A percentile compares a stretch with the other conserved stretches of the same genome.
Conservation (phyloP, 257 asterid genomes). For the Solanum chiquidenum region DNA sequence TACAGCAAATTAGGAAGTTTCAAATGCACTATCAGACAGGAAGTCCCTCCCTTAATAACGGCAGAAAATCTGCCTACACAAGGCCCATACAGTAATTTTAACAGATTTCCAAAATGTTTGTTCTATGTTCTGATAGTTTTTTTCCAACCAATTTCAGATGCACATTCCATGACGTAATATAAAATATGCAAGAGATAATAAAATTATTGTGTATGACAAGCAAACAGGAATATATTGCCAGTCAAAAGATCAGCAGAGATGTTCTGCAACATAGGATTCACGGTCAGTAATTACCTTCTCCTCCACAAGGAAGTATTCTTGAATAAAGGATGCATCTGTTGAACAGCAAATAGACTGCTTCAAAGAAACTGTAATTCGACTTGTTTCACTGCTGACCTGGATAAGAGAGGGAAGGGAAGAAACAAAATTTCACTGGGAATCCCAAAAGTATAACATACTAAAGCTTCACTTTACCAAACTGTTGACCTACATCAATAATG, state of each 20-base stretch:
- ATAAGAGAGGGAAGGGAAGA: constrained; percentile 3
- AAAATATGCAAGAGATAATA: not conserved
- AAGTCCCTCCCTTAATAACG: not conserved
- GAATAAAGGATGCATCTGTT: constrained; percentile 75
- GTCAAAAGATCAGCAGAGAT: not conserved
- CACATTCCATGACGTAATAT: not conserved
- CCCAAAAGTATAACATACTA: not conserved
- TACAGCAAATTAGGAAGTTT: not conserved
- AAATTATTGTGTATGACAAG: not conserved
- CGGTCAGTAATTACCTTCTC: constrained; percentile 51
- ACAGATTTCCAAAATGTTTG: not conserved
- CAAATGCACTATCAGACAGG: not conserved
- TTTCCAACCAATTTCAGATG: not conserved
- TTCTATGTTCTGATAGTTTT: not conserved
- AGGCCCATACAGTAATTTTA: not conserved
- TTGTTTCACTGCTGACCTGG: constrained; percentile 65
- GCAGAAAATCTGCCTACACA: not conserved
- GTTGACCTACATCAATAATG: constrained; percentile 55
- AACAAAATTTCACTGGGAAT: not conserved
- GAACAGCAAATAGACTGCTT: constrained; percentile 85
- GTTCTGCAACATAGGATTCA: not conserved
- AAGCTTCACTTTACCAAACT: not conserved
- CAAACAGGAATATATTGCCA: not conserved
- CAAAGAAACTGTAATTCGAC: constrained; percentile 76
- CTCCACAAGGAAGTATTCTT: constrained; percentile 73